A percentile compares a stretch with the other conserved stretches of the same genome.
phyloP scores from a whole-genome alignment of 768 basidiomycete genomes.

The Mycena alexandri region DNA sequence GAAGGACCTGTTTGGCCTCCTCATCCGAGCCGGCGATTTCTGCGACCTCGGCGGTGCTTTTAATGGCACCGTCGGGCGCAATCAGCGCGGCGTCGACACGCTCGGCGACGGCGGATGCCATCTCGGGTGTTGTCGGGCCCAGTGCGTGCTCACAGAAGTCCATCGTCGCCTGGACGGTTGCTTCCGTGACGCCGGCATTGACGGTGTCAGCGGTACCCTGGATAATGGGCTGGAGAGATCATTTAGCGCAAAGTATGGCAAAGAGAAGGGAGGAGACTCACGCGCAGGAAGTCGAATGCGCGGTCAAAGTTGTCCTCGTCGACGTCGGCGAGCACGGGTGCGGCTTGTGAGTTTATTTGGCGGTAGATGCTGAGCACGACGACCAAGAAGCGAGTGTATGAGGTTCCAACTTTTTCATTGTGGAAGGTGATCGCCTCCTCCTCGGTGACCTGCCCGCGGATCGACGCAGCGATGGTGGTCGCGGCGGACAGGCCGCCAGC shows the following conservation, averaged over 20 bases:
- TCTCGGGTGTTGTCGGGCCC: constrained; percentile 6
- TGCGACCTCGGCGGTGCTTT: neutral
- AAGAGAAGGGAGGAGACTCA: constrained; percentile 30
- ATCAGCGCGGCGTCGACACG: constrained; percentile 10
- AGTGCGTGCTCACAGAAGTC: constrained; percentile 15
- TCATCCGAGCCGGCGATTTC: neutral
- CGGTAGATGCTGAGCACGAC: constrained; percentile 64
- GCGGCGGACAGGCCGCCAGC: constrained; percentile 53
- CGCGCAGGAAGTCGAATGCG: constrained; percentile 60
- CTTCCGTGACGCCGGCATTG: neutral
- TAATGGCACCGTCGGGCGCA: neutral
- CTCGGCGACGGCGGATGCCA: constrained; percentile 3
- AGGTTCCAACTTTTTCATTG: constrained; percentile 46
- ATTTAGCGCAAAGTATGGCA: neutral
- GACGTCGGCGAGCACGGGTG: constrained; percentile 57
- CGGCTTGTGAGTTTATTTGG: constrained; percentile 58
- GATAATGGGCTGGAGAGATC: constrained; percentile 2
- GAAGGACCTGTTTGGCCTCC: constrained; percentile 11
- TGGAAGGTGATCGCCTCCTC: constrained; percentile 48
- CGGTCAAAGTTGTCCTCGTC: constrained; percentile 62
- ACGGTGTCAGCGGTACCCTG: constrained; percentile 5
- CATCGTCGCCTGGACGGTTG: constrained; percentile 7
- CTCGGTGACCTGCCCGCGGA: constrained; percentile 48
- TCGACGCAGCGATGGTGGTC: constrained; percentile 48
- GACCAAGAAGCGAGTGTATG: constrained; percentile 59